Evolutionary conservation across 495 filamentous ascomycete species (phyloP), one percentile per base, ranked within the genome.

Genomic region (Peziza echinospora): DNA sequence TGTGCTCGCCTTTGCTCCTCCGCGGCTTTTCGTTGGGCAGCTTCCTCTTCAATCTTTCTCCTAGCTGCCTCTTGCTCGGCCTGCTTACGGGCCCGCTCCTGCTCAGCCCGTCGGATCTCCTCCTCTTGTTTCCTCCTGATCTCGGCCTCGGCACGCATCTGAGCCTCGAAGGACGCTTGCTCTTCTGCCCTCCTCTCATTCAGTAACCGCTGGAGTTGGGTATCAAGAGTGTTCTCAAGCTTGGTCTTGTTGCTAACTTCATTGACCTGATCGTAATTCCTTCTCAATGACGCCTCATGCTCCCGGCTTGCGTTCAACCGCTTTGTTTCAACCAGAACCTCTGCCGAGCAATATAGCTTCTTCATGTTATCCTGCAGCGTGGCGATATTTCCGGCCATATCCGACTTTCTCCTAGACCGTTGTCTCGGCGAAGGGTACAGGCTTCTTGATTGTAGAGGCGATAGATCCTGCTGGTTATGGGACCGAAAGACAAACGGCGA

Each of bases 41-140:
- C 47, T 24, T 56, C 56, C 21, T 59, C 52, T 22, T 51, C 52
- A 23, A 40, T 41, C 13, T 42, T 43, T 19, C 11, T 13, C 41
- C 21, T 43, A n/a, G n/a, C n/a, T n/a, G n/a, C n/a, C n/a, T n/a
- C n/a, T n/a, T n/a, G n/a, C 41, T 21, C 5, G 5, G 4, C 1
- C 30, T 37, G 13, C 30, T 37, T 43, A 4, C 41, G 16, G n/a
- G 21, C 2, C 43, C 22, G 24, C 37, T 47, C 45, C 16, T 41
- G 26, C 9, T 45, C 43, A 8, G 11, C 13, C 24, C 43, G 17
- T 11, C 13, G 23, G 9, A 16, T 41, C 22, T 45, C 23, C 26
- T 24, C 47, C 42, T 58, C 55, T 34, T 34, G 26, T 34, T 34
- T 34, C 16, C 30, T 3, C 19, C 30, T 11, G 3, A 17, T 17